These are phyloP conservation scores for Microdochium paspali DNA, from an alignment of 2,329 filamentous ascomycete genomes.

Conservation along the genomic window DNA sequence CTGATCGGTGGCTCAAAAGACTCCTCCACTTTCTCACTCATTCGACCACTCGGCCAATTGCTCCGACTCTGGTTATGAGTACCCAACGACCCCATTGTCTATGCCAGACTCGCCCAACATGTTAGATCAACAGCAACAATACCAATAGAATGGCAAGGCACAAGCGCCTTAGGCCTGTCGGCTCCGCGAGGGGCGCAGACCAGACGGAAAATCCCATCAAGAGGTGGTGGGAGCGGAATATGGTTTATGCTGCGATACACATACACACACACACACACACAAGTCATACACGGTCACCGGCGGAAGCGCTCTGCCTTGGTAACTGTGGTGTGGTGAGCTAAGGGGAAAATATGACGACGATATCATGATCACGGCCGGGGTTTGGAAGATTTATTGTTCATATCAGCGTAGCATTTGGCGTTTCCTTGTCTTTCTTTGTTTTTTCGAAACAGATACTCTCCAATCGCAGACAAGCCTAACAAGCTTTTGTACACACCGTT, in stretches of 20 bases:
- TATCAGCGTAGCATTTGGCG: background rate
- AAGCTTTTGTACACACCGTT: background rate
- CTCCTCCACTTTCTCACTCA: conserved; percentile 66
- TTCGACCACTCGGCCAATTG: conserved; percentile 58
- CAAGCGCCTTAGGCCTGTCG: background rate
- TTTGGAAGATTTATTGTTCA: background rate
- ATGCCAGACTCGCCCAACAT: conserved; percentile 60
- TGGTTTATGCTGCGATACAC: background rate
- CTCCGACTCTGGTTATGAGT: conserved; percentile 53
- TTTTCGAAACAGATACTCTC: background rate
- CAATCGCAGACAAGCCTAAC: background rate
- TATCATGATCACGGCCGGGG: background rate
- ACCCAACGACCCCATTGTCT: conserved; percentile 63
- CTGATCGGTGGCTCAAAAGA: conserved; percentile 49
- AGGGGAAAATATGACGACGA: background rate
- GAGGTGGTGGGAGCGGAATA: background rate
- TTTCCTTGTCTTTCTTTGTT: background rate
- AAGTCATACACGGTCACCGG: background rate
- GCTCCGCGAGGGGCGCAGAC: background rate
- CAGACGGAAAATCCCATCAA: background rate
- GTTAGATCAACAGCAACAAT: conserved; percentile 18
- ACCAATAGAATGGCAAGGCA: background rate
- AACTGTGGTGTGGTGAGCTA: background rate
- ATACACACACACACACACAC: background rate
- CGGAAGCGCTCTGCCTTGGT: background rate